These are phyloP conservation scores for Phytophthora lateralis DNA, from an alignment of 352 stramenopile genomes.

Conservation along the genomic window DNA sequence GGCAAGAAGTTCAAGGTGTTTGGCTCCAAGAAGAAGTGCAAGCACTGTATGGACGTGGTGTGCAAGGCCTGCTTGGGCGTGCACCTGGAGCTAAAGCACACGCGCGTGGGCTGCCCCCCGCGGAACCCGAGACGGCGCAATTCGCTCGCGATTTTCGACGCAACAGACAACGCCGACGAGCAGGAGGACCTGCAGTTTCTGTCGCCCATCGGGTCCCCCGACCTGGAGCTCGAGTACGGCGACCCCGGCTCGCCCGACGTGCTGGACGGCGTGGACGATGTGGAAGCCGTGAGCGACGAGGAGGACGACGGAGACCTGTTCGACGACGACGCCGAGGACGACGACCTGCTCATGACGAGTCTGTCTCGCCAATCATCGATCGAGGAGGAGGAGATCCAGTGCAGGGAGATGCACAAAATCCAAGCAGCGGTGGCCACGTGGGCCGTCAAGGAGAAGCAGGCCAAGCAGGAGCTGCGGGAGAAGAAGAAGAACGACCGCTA, in stretches of 20 bases:
- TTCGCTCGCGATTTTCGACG: constrained; percentile 34
- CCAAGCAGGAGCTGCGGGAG: constrained; percentile 38
- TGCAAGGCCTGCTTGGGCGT: constrained; percentile 59
- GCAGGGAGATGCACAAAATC: constrained; percentile 58
- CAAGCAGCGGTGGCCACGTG: constrained; percentile 59
- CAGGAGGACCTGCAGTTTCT: constrained; percentile 64
- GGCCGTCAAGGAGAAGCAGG: constrained; percentile 53
- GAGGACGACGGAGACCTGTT: constrained; percentile 49
- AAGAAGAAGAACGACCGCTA: constrained; percentile 36
- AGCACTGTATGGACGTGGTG: constrained; percentile 64
- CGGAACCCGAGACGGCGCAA: constrained; percentile 20
- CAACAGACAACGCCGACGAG: constrained; percentile 3
- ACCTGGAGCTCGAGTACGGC: constrained; percentile 32
- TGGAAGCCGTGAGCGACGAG: constrained; percentile 48
- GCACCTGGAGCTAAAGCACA: constrained; percentile 61
- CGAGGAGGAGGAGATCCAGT: constrained; percentile 58
- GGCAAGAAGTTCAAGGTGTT: constrained; percentile 85
- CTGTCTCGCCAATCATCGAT: constrained; percentile 47
- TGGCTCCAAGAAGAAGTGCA: constrained; percentile 68
- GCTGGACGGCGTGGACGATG: constrained; percentile 45
- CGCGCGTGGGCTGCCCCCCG: constrained; percentile 18
- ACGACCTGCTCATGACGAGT: constrained; percentile 47
- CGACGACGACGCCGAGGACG: constrained; percentile 45
- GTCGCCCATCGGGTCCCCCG: constrained; percentile 34
- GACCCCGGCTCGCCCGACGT: constrained; percentile 36